These are phyloP conservation scores for Theobroma cacao DNA, from an alignment of 345 rosid genomes.

Conservation along the genomic window DNA sequence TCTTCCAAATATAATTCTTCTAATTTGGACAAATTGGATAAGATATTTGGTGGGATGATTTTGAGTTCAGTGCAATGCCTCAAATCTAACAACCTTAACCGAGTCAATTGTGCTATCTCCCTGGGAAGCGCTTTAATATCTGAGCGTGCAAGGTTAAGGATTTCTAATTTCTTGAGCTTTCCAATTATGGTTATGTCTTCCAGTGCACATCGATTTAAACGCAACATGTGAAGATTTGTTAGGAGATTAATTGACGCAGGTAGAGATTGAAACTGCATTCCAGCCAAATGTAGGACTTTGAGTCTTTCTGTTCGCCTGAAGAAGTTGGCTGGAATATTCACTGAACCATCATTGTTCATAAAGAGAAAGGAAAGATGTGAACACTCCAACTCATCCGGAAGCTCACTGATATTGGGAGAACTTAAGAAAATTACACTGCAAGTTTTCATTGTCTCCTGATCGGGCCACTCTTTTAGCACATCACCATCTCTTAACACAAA, in stretches of 20 bases:
- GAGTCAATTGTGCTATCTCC: constrained; percentile 10
- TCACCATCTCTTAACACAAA: background rate
- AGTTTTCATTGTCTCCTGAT: background rate
- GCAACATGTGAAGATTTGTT: background rate
- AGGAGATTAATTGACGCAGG: background rate
- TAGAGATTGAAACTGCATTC: background rate
- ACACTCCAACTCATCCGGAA: background rate
- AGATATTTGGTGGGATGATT: constrained; percentile 22
- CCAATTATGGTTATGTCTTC: background rate
- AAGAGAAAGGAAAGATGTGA: background rate
- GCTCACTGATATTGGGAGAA: background rate
- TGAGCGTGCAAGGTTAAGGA: background rate
- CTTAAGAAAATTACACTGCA: background rate
- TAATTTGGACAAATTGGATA: constrained; percentile 11
- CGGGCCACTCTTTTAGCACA: background rate
- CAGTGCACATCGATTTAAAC: background rate
- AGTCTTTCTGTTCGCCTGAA: constrained; percentile 13
- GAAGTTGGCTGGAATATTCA: background rate
- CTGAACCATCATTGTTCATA: background rate
- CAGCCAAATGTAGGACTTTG: background rate
- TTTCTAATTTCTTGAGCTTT: background rate
- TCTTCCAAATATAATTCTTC: background rate
- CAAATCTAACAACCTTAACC: constrained; percentile 22
- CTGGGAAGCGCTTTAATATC: constrained; percentile 4
- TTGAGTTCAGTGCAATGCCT: background rate